Percentiles rank a stretch among this genome's conserved stretches.
phyloP scores from a whole-genome alignment of 176 grass and related monocot species.

The Otatea glauca region DNA sequence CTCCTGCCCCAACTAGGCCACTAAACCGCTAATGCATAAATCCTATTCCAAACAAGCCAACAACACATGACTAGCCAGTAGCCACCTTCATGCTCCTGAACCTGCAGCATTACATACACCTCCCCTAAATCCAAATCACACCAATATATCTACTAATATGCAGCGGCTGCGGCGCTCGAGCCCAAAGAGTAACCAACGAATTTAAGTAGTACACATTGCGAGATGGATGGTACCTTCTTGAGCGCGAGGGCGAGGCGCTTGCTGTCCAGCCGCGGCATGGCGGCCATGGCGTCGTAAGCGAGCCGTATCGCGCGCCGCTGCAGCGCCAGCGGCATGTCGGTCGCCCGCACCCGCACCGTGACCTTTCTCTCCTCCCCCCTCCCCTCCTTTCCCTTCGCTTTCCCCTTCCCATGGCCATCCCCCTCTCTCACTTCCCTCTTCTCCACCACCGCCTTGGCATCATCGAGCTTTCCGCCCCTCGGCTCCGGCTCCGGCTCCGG shows the following conservation, averaged over 20 bases:
- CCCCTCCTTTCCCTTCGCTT: conserved; percentile 30
- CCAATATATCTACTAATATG: not conserved
- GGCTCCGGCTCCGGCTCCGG: not conserved
- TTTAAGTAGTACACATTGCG: not conserved
- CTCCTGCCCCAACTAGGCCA: not conserved
- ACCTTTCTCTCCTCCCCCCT: conserved; percentile 43
- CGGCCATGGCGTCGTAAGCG: conserved; percentile 60
- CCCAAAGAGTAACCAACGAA: not conserved
- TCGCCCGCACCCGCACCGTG: conserved; percentile 63
- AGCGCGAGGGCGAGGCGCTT: conserved; percentile 86
- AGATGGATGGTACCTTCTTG: conserved; percentile 67
- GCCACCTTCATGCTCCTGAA: not conserved
- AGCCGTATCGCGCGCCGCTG: conserved; percentile 78
- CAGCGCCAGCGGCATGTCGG: conserved; percentile 72
- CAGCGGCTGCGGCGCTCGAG: too few species aligned
- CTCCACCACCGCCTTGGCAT: conserved; percentile 23
- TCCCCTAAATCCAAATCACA: not conserved
- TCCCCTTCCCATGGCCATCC: not conserved
- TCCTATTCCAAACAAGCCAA: not conserved
- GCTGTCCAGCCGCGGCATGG: conserved; percentile 75
- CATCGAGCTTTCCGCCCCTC: not conserved
- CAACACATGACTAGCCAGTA: not conserved
- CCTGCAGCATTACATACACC: not conserved
- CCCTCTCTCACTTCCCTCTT: conserved; percentile 33
- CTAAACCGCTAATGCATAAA: not conserved